Evolutionary conservation across 179 eudicot species (phyloP).

Genomic region (Sideroxylon spinosum): DNA sequence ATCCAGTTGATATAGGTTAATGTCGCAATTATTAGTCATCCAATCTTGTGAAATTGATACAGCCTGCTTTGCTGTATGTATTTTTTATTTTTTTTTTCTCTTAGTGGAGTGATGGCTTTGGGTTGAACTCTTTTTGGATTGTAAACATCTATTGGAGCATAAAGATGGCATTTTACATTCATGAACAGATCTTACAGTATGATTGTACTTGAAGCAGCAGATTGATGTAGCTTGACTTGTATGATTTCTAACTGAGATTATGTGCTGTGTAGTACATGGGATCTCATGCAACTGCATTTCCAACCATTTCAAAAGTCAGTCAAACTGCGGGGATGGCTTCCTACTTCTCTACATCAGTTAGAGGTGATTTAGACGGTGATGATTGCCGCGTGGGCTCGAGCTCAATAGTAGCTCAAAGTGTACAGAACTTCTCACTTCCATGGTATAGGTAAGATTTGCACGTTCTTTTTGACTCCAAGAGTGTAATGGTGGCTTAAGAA

Average conservation of each 20-base stretch:
- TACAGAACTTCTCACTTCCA: slow-evolving; percentile 47
- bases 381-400: slow-evolving; percentile 21
- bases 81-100: not conserved
- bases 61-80: too few species aligned
- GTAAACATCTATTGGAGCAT: not conserved
- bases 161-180: not conserved
- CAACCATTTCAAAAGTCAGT: slow-evolving; percentile 22
- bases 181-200: too few species aligned
- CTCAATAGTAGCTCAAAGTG: slow-evolving; percentile 29
- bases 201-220: too few species aligned
- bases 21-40: not conserved
- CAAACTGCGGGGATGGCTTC: slow-evolving; percentile 17
- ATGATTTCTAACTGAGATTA: slow-evolving; percentile 9
- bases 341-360: slow-evolving; percentile 14
- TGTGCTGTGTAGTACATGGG: slow-evolving; percentile 34
- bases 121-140: not conserved
- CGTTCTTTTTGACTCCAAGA: not conserved
- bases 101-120: not conserved
- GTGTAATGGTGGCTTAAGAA: not conserved
- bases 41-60: not conserved
- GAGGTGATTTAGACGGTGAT: slow-evolving; percentile 31
- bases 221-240: too few species aligned
- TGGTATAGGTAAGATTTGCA: slow-evolving; percentile 34
- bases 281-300: slow-evolving; percentile 18
- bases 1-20: not conserved